Evolutionary conservation across 208 protist genomes (phyloP), one percentile per base, ranked within the genome.

Genomic region (Tetramitus jugosus): DNA sequence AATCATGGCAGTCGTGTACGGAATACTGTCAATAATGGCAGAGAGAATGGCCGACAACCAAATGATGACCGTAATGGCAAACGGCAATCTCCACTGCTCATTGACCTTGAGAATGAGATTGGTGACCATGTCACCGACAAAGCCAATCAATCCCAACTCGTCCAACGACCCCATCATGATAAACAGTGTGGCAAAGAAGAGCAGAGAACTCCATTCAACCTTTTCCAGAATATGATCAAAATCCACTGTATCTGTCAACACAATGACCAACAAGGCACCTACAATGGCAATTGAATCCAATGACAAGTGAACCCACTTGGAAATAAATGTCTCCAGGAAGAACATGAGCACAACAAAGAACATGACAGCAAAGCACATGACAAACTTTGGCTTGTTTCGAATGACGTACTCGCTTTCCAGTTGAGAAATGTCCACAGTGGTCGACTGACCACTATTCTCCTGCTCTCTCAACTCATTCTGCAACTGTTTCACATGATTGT

Each of bases 161-260:
- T 43, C n/a, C 8, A 86, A 77, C 31, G 39, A 76, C 14, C 80
- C 46, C 80, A 88, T 81, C 23, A 88, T 35, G 37, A 88, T 77
- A 64, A 88, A 88, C 3, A 88, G 72, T 10, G 71, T 62, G 2
- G 80, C 80, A 71, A 88, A 88, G 71, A 88, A 88, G 23, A 88
- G 26, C 31, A 87, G 62, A 45, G 84, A 88, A 43, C 46, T 14
- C 81, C 79, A 84, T 56, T 88, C 85, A 1, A 88, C 80, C 61
- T 85, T 77, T 46, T 76, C 79, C 40, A 87, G 33, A 17, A 86
- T 33, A 40, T 78, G 49, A 33, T 84, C 77, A 56, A 84, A 31
- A 17, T 87, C n/a, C 1, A 77, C 4, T 20, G 61, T 68, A 2
- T 53, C 76, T 35, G 81, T n/a, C 29, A 87, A 39, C 31, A 86